Evolutionary conservation across 331 rosid genomes (phyloP).

Genomic region (Erythrophleum ivorense): DNA sequence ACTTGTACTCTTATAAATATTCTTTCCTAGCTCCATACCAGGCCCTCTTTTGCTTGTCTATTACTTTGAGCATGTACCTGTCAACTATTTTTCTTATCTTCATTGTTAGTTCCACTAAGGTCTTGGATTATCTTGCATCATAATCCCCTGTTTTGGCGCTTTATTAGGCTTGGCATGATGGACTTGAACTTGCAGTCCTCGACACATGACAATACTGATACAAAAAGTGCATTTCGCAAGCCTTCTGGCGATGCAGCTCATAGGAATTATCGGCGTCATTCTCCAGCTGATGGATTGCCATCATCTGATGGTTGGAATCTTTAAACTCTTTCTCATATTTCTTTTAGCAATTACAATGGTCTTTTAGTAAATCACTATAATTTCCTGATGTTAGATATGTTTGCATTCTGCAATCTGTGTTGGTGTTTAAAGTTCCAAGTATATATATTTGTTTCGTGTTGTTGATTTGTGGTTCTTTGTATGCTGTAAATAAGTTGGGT

Average conservation of each 20-base stretch:
- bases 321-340: conserved; percentile 32
- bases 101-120: conserved; percentile 5
- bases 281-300: conserved; percentile 65
- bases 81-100: background rate
- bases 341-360: conserved; percentile 18
- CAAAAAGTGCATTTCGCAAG: conserved; percentile 74
- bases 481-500: conserved; percentile 29
- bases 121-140: conserved; percentile 19
- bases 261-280: conserved; percentile 79
- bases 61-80: background rate
- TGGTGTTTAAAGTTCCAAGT: conserved; percentile 1
- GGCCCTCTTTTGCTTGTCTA: background rate
- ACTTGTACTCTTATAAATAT: background rate
- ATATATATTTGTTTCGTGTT: background rate
- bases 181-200: conserved; percentile 50
- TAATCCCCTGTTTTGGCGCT: conserved; percentile 32
- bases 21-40: conserved; percentile 12
- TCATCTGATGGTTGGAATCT: conserved; percentile 73
- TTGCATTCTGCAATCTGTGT: conserved; percentile 18
- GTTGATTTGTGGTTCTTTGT: conserved; percentile 23
- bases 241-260: conserved; percentile 70
- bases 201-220: conserved; percentile 43
- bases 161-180: conserved; percentile 52
- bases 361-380: conserved; percentile 12
- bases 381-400: background rate